Base-by-base conservation (phyloP, 2,329 filamentous ascomycete genomes). In the Fusarium pseudograminearum region DNA sequence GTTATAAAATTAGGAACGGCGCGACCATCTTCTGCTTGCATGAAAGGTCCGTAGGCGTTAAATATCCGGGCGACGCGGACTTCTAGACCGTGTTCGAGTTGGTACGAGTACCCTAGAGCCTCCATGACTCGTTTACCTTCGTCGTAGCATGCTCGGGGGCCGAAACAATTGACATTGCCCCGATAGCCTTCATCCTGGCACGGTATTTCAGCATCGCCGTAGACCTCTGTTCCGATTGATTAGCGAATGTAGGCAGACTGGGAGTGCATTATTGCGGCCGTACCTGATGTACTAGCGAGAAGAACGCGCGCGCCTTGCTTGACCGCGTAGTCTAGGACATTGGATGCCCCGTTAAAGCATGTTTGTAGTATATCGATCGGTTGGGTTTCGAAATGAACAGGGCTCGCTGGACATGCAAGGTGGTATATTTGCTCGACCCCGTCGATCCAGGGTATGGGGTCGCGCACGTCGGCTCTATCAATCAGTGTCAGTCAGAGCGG, bases 141-240 rank as follows among this genome's bases (percentile, higher is more conserved):
- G 48, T 82, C 80, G 40, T 82, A 82, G 65, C 80, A 82, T 2
- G 80, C 75, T 2, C 80, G 76, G 0, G 79, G 78, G 3, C 80
- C 80, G 60, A 81, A 79, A 41, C 78, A 78, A 54, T 82, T 82
- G 20, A 82, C 80, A 40, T 82, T 79, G 9, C 80, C 80, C 67
- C 78, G 76, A 54, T 82, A 82, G 0, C 62, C 70, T 67, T 80
- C 70, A 7, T 62, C 16, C 34, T 69, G 69, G 0, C 31, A 53
- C 0, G 57, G 40, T 0, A 63, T 42, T 24, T 73, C 60, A 1
- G 70, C 41, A 5, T 72, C 70, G 1, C 70, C 70, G 4, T 72
- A 73, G 0, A 72, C 65, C 20, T 72, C 70, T 72, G 2, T 30
- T 14, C 8, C 2, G 1, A 6, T 3, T 5, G 7, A n/a, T 59